Conservation (phyloP, 2,329 filamentous ascomycete genomes). For the Pestalotiopsis sp. region DNA sequence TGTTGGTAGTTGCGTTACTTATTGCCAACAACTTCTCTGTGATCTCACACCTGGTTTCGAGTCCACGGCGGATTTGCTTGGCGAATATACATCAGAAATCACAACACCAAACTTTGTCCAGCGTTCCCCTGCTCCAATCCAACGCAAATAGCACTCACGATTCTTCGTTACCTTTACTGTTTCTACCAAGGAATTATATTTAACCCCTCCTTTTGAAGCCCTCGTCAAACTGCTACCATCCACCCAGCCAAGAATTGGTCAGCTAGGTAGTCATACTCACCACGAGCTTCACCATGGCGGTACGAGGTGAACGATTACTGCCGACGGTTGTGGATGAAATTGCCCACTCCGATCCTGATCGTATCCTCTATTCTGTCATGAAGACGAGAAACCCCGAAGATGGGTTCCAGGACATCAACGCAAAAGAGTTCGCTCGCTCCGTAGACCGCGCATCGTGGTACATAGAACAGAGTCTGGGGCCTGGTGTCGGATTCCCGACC, state of each 20-base stretch:
- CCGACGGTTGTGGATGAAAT: slow-evolving; percentile 22
- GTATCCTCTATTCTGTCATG: slow-evolving; percentile 24
- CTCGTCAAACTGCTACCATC: background rate
- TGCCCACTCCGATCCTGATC: slow-evolving; percentile 21
- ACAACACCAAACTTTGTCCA: background rate
- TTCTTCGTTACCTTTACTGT: background rate
- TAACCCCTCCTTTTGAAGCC: too few relatives aligned
- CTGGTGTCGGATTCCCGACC: slow-evolving; percentile 32
- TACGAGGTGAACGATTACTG: background rate
- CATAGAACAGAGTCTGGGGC: slow-evolving; percentile 32
- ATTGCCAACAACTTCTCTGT: background rate
- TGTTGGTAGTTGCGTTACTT: background rate
- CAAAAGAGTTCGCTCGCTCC: slow-evolving; percentile 20
- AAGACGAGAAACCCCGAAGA: slow-evolving; percentile 22
- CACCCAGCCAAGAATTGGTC: background rate
- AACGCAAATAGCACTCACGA: background rate
- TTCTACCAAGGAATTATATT: background rate
- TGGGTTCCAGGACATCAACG: slow-evolving; percentile 25
- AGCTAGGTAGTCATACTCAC: background rate
- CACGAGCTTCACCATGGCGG: background rate
- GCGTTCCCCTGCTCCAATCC: background rate
- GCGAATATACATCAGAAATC: too few relatives aligned
- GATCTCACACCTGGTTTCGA: background rate
- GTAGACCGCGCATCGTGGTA: slow-evolving; percentile 32
- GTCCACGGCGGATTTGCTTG: too few relatives aligned